Conservation (phyloP, 148 eudicot species). For the Rhododendron simsii region DNA sequence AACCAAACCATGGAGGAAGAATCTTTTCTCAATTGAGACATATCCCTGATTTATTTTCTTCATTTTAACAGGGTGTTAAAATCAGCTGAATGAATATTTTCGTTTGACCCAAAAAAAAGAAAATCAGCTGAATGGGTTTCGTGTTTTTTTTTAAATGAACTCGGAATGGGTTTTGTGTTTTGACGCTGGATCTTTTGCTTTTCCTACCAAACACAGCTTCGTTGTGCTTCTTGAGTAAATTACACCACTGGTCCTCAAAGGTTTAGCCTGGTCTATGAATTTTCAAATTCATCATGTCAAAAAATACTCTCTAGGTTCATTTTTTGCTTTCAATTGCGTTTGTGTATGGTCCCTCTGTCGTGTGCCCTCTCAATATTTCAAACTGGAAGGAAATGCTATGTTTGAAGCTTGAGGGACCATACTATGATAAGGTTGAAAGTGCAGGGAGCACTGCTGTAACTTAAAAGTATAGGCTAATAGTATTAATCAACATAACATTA, state of each 20-base stretch:
- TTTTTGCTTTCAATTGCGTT: too few species aligned
- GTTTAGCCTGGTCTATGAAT: neutral
- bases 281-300: neutral
- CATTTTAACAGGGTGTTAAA: neutral
- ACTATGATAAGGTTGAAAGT: neutral
- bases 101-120: too few species aligned
- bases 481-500: too few species aligned
- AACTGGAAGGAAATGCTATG: too few species aligned
- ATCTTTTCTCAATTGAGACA: too few species aligned
- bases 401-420: neutral
- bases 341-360: neutral
- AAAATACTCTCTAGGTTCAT: too few species aligned
- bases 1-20: neutral
- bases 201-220: neutral
- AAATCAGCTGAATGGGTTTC: neutral
- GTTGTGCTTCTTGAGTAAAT: neutral
- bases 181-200: neutral
- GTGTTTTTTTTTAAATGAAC: too few species aligned
- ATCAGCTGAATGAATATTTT: neutral
- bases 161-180: neutral
- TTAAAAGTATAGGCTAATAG: too few species aligned
- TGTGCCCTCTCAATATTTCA: neutral
- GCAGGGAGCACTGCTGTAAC: neutral
- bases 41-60: neutral
- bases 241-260: neutral